A percentile compares a stretch with the other conserved stretches of the same genome.
Evolutionary conservation across 495 filamentous ascomycete genomes (phyloP).

Genomic region (Parathielavia hyrcaniae): DNA sequence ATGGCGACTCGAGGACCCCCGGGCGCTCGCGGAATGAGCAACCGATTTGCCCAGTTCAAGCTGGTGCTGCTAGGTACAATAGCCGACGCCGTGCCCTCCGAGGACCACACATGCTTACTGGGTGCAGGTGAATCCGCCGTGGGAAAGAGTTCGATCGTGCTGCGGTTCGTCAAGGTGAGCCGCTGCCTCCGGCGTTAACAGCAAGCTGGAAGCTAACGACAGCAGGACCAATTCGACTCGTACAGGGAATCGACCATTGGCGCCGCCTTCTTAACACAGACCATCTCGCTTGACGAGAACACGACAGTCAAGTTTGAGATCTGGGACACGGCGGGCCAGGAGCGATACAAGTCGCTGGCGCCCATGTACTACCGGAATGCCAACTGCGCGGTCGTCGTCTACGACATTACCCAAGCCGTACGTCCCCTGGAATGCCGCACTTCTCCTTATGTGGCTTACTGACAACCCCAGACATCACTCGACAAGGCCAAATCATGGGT

Average conservation of each 20-base stretch:
- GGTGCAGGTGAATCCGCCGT: constrained; percentile 88
- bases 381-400: constrained; percentile 97
- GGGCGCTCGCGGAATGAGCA: constrained; percentile 61
- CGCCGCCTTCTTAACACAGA: constrained; percentile 97
- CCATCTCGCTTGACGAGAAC: constrained; percentile 91
- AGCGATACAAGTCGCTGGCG: constrained; percentile 95
- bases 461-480: constrained; percentile 64
- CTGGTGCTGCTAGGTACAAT: constrained; percentile 78
- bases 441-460: neutral
- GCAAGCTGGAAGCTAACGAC: constrained; percentile 17
- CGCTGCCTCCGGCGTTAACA: neutral
- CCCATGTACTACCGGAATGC: constrained; percentile 99
- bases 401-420: constrained; percentile 99
- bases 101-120: constrained; percentile 36
- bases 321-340: constrained; percentile 98
- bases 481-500: constrained; percentile 99
- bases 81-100: constrained; percentile 9
- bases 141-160: constrained; percentile 97
- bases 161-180: constrained; percentile 93
- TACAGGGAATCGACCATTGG: constrained; percentile 99
- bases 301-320: constrained; percentile 99
- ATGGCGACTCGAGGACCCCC: constrained; percentile 80
- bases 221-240: constrained; percentile 97
- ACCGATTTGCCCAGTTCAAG: constrained; percentile 97
- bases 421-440: constrained; percentile 26